phyloP scores from a whole-genome alignment of 306 rosid species.

The Castanea sativa region DNA sequence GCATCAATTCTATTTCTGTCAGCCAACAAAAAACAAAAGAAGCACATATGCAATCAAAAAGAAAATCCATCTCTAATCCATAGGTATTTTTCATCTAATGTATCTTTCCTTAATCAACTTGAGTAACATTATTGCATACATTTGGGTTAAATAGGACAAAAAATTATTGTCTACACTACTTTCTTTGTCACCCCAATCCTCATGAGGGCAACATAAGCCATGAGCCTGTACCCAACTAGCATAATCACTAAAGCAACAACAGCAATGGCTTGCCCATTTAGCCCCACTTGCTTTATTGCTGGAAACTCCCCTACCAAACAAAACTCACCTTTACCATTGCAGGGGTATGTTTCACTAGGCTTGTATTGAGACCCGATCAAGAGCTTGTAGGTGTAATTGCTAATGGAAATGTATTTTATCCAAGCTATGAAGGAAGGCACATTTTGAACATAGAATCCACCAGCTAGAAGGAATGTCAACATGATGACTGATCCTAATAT shows the following conservation, averaged over 20 bases:
- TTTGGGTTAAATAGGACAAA: neutral
- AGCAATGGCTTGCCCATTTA: constrained; percentile 26
- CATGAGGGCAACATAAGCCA: constrained; percentile 66
- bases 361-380: constrained; percentile 55
- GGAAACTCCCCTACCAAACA: constrained; percentile 47
- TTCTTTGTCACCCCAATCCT: constrained; percentile 59
- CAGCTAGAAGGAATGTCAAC: constrained; percentile 52
- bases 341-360: constrained; percentile 41
- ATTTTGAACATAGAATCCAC: constrained; percentile 60
- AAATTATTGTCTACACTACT: neutral
- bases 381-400: constrained; percentile 49
- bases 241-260: constrained; percentile 44
- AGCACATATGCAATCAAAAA: too few species aligned
- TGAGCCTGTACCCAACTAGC: constrained; percentile 56
- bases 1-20: too few species aligned
- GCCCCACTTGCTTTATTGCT: constrained; percentile 44
- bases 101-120: neutral
- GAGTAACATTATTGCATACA: neutral
- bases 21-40: too few species aligned
- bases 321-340: constrained; percentile 7
- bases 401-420: constrained; percentile 51
- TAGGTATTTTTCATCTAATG: neutral
- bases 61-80: too few species aligned
- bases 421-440: constrained; percentile 60
- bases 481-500: constrained; percentile 60